These are phyloP conservation scores for Cardiosporidium cionae DNA, from an alignment of 169 alveolate species.

Conservation along the genomic window DNA sequence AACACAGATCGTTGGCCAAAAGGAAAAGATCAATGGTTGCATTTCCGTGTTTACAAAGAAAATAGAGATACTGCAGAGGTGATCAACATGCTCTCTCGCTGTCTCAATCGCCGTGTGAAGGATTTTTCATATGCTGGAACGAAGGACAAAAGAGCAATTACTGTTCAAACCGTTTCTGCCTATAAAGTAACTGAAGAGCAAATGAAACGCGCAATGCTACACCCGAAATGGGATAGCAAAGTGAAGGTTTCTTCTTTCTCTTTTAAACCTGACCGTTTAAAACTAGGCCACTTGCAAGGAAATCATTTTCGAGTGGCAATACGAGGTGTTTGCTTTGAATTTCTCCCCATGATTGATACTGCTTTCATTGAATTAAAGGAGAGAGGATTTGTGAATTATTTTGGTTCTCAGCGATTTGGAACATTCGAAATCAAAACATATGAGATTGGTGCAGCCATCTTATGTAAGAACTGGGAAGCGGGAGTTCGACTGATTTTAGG, in stretches of 20 bases:
- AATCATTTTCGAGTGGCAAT: conserved; percentile 10
- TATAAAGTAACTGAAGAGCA: background rate
- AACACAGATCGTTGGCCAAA: background rate
- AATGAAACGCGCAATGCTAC: background rate
- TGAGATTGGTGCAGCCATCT: conserved; percentile 18
- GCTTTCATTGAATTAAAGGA: background rate
- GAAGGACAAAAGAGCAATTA: conserved; percentile 17
- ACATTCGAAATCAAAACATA: background rate
- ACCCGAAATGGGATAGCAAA: background rate
- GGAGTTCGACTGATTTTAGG: conserved; percentile 10
- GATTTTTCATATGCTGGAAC: conserved; percentile 18
- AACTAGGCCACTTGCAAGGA: conserved; percentile 11
- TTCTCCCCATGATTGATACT: background rate
- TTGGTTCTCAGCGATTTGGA: conserved; percentile 28
- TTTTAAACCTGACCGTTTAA: background rate
- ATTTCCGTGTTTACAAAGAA: background rate
- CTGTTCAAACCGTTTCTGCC: conserved; percentile 10
- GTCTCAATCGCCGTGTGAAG: background rate
- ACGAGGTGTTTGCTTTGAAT: background rate
- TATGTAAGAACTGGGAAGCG: conserved; percentile 8
- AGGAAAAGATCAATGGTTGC: background rate
- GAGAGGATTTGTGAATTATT: conserved; percentile 19
- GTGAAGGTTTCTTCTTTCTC: background rate
- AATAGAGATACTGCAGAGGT: background rate
- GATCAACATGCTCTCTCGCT: background rate